A percentile compares a stretch with the other conserved stretches of the same genome.
Evolutionary conservation across 768 basidiomycete species (phyloP).

Genomic region (Boletus vermiculosoides): DNA sequence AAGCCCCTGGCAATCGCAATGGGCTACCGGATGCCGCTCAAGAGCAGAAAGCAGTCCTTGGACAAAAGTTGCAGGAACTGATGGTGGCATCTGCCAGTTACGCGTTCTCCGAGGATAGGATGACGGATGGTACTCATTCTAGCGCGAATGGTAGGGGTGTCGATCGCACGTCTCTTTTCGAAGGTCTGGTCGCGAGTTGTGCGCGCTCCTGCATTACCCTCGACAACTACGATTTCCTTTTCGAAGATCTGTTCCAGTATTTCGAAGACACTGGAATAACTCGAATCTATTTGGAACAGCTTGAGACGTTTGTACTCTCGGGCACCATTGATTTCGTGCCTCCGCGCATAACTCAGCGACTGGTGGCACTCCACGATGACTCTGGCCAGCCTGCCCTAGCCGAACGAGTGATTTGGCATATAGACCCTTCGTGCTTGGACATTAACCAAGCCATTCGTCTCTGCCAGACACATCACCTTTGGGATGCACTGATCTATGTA

Average conservation of each 20-base stretch:
- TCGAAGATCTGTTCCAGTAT: conserved; percentile 89
- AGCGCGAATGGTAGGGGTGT: conserved; percentile 86
- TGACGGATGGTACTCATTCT: conserved; percentile 84
- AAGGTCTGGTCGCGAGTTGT: conserved; percentile 77
- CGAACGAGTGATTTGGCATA: conserved; percentile 93
- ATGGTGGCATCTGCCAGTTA: conserved; percentile 87
- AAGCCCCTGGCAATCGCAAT: conserved; percentile 82
- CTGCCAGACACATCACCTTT: conserved; percentile 80
- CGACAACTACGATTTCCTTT: conserved; percentile 81
- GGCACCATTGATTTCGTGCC: conserved; percentile 74
- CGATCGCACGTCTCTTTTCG: conserved; percentile 87
- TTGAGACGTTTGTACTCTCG: conserved; percentile 81
- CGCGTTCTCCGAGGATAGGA: conserved; percentile 92
- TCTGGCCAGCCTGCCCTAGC: conserved; percentile 69
- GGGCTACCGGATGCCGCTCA: conserved; percentile 70
- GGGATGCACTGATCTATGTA: conserved; percentile 93
- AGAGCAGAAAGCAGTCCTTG: conserved; percentile 64
- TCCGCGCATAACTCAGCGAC: conserved; percentile 81
- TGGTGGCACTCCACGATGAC: conserved; percentile 77
- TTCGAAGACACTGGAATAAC: conserved; percentile 85
- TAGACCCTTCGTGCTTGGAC: conserved; percentile 87
- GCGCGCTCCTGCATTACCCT: conserved; percentile 79
- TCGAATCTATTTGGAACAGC: conserved; percentile 75
- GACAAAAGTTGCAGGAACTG: conserved; percentile 73
- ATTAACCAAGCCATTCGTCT: conserved; percentile 89